Evolutionary conservation across 192 early-diverging fungal species (phyloP).

Genomic region (Linnemannia elongata): DNA sequence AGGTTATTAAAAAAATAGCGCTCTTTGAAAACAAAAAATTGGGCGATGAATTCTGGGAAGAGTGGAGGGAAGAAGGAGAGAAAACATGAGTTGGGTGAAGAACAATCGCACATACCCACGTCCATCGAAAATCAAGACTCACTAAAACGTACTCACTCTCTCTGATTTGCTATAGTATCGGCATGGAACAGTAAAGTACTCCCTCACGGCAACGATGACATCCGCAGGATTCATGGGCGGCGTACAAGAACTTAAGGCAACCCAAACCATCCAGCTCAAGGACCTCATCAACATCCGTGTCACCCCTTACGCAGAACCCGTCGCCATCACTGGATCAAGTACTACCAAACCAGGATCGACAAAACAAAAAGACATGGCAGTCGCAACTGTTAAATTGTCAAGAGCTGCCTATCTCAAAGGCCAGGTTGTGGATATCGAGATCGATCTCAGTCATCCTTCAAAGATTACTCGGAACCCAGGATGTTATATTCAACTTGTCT

Average conservation of each 20-base stretch:
- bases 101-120: no score
- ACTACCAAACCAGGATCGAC: neutral
- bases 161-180: conserved; percentile 9
- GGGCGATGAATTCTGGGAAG: no score
- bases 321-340: conserved; percentile 10
- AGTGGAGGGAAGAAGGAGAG: no score
- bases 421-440: conserved; percentile 15
- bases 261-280: conserved; percentile 7
- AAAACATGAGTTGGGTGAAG: no score
- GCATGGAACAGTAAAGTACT: conserved; percentile 32
- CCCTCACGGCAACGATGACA: conserved; percentile 10
- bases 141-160: neutral
- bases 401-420: conserved; percentile 25
- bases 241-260: conserved; percentile 23
- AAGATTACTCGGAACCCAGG: conserved; percentile 25
- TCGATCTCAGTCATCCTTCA: conserved; percentile 28
- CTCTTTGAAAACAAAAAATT: no score
- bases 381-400: conserved; percentile 1
- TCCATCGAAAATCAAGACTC: no score
- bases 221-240: conserved; percentile 17
- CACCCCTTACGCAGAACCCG: neutral
- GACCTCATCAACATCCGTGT: conserved; percentile 29
- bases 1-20: no score
- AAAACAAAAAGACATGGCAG: conserved; percentile 11
- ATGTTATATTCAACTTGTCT: conserved; percentile 27